Base-by-base conservation (phyloP, 306 rosid genomes). In the Pyrus bretschneideri region DNA sequence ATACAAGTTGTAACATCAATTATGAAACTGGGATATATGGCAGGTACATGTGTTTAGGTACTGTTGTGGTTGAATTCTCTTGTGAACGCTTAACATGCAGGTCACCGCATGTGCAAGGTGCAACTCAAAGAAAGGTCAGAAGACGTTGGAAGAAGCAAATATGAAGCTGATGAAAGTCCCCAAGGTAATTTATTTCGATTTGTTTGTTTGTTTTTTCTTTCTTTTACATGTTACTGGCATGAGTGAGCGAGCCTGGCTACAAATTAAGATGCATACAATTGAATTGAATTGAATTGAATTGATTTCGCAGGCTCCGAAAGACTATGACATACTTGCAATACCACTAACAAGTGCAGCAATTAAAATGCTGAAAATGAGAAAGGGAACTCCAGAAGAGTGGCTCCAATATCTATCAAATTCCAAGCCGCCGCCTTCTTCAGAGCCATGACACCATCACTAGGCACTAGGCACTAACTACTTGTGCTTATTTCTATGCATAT, bases 351-450 rank as follows among this genome's bases (percentile, higher is more conserved):
- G 70, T 22, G 91, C 96, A n/a, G 97, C 98, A 22, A 77, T 93
- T 49, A 86, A 74, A 83, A 90, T 91, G 91, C 86, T 93, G 79
- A 76, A 80, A 72, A 45, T 72, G 72, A 88, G 93, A 85, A 85
- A 87, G 86, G 96, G 94, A 58, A 93, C 97, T 13, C 98, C 97
- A 13, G 93, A 90, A 60, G 97, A 93, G 85, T 93, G 98, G 96
- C 98, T 88, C 52, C 98, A 93, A 83, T 93, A 93, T 82, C 88
- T 93, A 31, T 64, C 87, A 21, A 76, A 85, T 10, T 42, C 45
- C 45, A 42, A 42, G 45, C 45, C 12, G 12, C 45, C 12, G 62
- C 84, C 88, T 54, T 76, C 85, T 74, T 76, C 35, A 25, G 83
- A 85, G 72, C 71, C 83, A 51, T 82, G 86, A 84, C 55, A 72